Evolutionary conservation across 805 yeast species (phyloP).

Genomic region (Allodekkera sacchari): DNA sequence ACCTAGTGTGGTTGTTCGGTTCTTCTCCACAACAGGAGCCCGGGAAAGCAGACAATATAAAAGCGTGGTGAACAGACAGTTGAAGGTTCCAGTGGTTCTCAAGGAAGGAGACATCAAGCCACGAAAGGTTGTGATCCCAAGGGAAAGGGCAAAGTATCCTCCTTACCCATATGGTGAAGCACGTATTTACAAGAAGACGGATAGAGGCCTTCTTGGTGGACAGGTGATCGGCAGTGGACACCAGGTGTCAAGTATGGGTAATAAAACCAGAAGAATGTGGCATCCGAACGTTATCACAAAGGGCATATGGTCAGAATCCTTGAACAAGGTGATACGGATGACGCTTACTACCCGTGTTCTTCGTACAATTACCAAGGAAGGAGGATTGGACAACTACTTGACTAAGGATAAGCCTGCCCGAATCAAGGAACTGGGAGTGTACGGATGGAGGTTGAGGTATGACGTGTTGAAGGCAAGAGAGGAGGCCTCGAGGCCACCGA

Average conservation of each 20-base stretch:
- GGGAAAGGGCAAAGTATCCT: constrained; percentile 39
- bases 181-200: constrained; percentile 69
- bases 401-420: constrained; percentile 84
- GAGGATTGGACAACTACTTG: constrained; percentile 87
- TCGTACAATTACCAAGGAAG: constrained; percentile 83
- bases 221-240: constrained; percentile 70
- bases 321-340: constrained; percentile 47
- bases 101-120: constrained; percentile 50
- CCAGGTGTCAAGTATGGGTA: constrained; percentile 65
- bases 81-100: constrained; percentile 34
- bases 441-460: constrained; percentile 87
- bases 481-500: constrained; percentile 31
- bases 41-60: constrained; percentile 24
- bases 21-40: constrained; percentile 16
- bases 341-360: constrained; percentile 74
- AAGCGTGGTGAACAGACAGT: constrained; percentile 38
- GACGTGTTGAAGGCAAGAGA: constrained; percentile 46
- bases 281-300: constrained; percentile 73
- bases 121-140: constrained; percentile 31
- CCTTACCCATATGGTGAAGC: constrained; percentile 77
- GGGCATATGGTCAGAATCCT: constrained; percentile 76
- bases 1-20: too few species aligned
- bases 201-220: constrained; percentile 88
- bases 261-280: constrained; percentile 68
- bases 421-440: constrained; percentile 84